Percentiles rank a stretch among this genome's conserved stretches.
Evolutionary conservation across 768 basidiomycete species (phyloP).

Genomic region (Boletus reticulatus): DNA sequence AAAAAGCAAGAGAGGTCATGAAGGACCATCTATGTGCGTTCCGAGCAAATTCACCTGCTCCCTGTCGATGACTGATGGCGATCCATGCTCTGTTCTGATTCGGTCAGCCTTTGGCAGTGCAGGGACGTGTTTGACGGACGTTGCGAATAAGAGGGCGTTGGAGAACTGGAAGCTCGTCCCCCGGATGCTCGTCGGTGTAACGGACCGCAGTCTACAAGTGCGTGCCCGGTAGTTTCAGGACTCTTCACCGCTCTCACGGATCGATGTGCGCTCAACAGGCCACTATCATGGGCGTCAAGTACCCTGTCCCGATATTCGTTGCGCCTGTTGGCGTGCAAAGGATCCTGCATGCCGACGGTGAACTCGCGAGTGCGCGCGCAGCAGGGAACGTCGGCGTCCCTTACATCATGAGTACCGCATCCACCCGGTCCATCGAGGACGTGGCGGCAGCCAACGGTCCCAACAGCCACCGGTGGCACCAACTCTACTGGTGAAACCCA

Average conservation of each 20-base stretch:
- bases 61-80: not conserved
- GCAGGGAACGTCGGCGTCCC: slow-evolving; percentile 62
- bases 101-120: slow-evolving; percentile 68
- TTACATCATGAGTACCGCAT: slow-evolving; percentile 74
- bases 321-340: slow-evolving; percentile 81
- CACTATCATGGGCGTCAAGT: slow-evolving; percentile 65
- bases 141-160: slow-evolving; percentile 62
- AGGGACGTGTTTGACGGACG: slow-evolving; percentile 65
- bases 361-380: slow-evolving; percentile 67
- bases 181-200: slow-evolving; percentile 67
- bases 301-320: slow-evolving; percentile 60
- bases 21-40: slow-evolving; percentile 54
- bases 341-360: slow-evolving; percentile 67
- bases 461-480: slow-evolving; percentile 70
- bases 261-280: slow-evolving; percentile 39
- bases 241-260: not conserved
- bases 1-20: slow-evolving; percentile 60
- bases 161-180: slow-evolving; percentile 75
- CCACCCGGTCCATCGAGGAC: slow-evolving; percentile 69
- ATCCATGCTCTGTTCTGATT: no score
- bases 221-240: slow-evolving; percentile 1
- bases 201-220: slow-evolving; percentile 59
- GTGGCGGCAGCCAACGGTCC: slow-evolving; percentile 70
- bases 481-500: slow-evolving; percentile 61
- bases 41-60: not conserved